phyloP scores from a whole-genome alignment of 805 yeast genomes.

The Pichia pseudocactophila region DNA sequence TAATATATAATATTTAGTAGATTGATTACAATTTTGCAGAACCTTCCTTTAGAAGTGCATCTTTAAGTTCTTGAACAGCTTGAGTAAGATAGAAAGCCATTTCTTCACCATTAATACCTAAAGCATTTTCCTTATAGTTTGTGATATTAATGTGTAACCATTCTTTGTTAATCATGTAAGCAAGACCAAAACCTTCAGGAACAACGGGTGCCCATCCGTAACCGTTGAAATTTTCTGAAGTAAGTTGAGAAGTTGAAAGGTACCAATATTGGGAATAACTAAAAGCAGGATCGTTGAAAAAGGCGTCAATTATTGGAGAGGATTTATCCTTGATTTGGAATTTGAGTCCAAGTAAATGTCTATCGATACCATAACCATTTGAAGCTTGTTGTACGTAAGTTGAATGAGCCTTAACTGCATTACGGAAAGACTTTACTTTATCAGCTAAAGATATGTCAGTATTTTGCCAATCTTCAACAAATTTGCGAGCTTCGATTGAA shows the following conservation, averaged over 20 bases:
- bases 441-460: slow-evolving; percentile 39
- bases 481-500: slow-evolving; percentile 56
- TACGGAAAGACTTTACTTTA: slow-evolving; percentile 59
- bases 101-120: slow-evolving; percentile 45
- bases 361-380: slow-evolving; percentile 83
- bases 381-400: slow-evolving; percentile 68
- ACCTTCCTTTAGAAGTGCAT: slow-evolving; percentile 35
- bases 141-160: slow-evolving; percentile 82
- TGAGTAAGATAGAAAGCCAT: slow-evolving; percentile 62
- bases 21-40: slow-evolving; percentile 19
- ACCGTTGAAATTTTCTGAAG: slow-evolving; percentile 76
- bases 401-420: slow-evolving; percentile 68
- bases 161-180: slow-evolving; percentile 83
- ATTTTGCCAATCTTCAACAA: slow-evolving; percentile 69
- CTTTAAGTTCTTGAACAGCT: slow-evolving; percentile 76
- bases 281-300: slow-evolving; percentile 71
- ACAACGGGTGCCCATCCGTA: slow-evolving; percentile 96
- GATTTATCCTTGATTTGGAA: slow-evolving; percentile 42
- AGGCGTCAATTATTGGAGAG: slow-evolving; percentile 35
- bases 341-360: slow-evolving; percentile 86
- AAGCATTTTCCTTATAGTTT: slow-evolving; percentile 53
- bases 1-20: too few species aligned
- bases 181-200: slow-evolving; percentile 89
- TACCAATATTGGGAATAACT: slow-evolving; percentile 77
- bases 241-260: slow-evolving; percentile 80